Evolutionary conservation across 2,329 filamentous ascomycete genomes (phyloP).

Genomic region (Rutstroemia sp.): DNA sequence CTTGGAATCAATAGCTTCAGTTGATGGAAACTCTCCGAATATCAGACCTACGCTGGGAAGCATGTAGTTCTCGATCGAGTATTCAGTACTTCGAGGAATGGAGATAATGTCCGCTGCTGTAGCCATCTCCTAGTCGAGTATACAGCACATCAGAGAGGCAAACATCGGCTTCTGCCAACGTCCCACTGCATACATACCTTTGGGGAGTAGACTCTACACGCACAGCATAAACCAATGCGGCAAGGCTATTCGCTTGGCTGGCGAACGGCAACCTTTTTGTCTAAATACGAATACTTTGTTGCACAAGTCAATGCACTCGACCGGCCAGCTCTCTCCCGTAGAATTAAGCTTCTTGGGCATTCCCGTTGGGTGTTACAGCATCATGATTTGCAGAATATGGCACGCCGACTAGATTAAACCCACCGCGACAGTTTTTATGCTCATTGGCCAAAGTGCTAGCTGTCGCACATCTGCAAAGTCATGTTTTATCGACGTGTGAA

Average conservation of each 20-base stretch:
- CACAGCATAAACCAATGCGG: background rate
- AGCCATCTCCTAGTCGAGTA: background rate
- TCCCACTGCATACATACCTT: background rate
- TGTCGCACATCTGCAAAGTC: background rate
- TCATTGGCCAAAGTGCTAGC: background rate
- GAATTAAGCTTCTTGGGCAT: background rate
- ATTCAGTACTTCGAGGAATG: background rate
- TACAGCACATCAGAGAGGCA: background rate
- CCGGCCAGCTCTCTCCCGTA: background rate
- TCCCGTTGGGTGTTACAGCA: background rate
- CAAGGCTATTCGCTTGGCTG: background rate
- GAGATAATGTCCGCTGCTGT: conserved; percentile 3
- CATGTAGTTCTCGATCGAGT: background rate
- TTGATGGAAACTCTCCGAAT: background rate
- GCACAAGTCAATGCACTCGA: background rate
- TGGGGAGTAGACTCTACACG: background rate
- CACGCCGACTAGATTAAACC: background rate
- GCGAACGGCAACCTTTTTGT: background rate
- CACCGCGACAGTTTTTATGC: background rate
- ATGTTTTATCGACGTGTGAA: background rate
- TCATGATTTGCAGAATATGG: background rate
- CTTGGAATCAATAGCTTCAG: background rate
- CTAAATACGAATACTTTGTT: background rate
- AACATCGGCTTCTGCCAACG: background rate
- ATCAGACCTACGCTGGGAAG: background rate